phyloP scores from a whole-genome alignment of 1,284 basidiomycete species.

The Rhodotorula sp. region DNA sequence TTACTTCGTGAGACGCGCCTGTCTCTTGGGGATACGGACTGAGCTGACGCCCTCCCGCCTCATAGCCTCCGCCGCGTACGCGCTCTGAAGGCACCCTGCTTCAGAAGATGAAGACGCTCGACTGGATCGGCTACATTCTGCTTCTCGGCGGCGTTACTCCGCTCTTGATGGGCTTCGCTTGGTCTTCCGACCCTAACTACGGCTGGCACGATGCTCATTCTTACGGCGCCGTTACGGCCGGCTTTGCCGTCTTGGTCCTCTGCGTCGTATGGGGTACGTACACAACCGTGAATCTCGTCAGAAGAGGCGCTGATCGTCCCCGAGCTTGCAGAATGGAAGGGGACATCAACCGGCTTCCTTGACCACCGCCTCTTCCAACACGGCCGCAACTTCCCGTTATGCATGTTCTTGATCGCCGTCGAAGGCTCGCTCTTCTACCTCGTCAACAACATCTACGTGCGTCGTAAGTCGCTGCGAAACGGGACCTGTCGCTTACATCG shows the following conservation, averaged over 20 bases:
- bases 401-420: constrained; percentile 19
- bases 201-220: constrained; percentile 13
- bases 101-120: constrained; percentile 7
- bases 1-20: neutral
- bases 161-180: constrained; percentile 15
- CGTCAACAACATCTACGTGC: constrained; percentile 25
- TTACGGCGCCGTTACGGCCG: constrained; percentile 11
- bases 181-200: constrained; percentile 4
- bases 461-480: neutral
- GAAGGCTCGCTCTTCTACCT: constrained; percentile 28
- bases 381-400: constrained; percentile 22
- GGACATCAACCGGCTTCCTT: constrained; percentile 23
- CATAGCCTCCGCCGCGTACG: constrained; percentile 19
- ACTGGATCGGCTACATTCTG: constrained; percentile 16
- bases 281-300: too few species aligned
- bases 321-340: constrained; percentile 13
- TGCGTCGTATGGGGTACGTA: constrained; percentile 12
- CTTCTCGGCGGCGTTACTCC: constrained; percentile 8
- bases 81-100: neutral
- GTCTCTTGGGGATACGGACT: neutral
- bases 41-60: neutral
- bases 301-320: too few species aligned
- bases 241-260: constrained; percentile 5
- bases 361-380: constrained; percentile 26
- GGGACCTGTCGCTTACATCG: neutral